Evolutionary conservation across 805 yeast genomes (phyloP).

Genomic region (Middelhovenomyces tepae): DNA sequence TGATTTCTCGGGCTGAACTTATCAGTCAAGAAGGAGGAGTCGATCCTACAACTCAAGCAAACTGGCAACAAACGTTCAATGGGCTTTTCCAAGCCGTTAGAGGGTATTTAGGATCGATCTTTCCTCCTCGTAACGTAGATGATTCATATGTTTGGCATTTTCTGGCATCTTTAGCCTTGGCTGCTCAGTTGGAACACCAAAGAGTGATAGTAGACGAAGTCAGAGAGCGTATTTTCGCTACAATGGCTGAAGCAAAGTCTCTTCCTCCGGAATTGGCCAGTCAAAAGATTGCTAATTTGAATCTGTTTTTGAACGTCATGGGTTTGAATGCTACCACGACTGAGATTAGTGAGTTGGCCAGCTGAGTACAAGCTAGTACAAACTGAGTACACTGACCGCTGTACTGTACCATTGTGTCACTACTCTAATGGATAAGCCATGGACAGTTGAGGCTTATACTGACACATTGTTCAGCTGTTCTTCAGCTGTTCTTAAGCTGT

Average conservation of each 20-base stretch:
- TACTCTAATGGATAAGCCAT: too few species aligned
- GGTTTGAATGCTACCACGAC: slow-evolving; percentile 88
- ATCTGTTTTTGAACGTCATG: slow-evolving; percentile 90
- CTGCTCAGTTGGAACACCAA: slow-evolving; percentile 82
- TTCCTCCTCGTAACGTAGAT: slow-evolving; percentile 63
- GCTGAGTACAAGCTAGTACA: too few species aligned
- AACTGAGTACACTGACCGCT: too few species aligned
- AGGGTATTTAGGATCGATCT: slow-evolving; percentile 64
- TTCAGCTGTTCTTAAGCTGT: too few species aligned
- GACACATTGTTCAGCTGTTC: too few species aligned
- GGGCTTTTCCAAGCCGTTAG: slow-evolving; percentile 70
- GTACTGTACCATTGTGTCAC: too few species aligned
- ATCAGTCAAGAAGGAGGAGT: slow-evolving; percentile 71
- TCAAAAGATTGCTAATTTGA: slow-evolving; percentile 67
- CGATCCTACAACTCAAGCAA: slow-evolving; percentile 38
- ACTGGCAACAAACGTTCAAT: slow-evolving; percentile 78
- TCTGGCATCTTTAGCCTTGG: slow-evolving; percentile 84
- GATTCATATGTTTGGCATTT: slow-evolving; percentile 94
- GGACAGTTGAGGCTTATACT: too few species aligned
- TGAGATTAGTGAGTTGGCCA: slow-evolving; percentile 70
- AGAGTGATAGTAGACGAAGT: slow-evolving; percentile 90
- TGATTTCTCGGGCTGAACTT: slow-evolving; percentile 84
- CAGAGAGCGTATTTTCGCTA: slow-evolving; percentile 85
- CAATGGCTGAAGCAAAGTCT: slow-evolving; percentile 63
- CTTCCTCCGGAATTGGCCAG: slow-evolving; percentile 43